Base-by-base conservation (phyloP, 441 rosid species). In the Daphne laureola region DNA sequence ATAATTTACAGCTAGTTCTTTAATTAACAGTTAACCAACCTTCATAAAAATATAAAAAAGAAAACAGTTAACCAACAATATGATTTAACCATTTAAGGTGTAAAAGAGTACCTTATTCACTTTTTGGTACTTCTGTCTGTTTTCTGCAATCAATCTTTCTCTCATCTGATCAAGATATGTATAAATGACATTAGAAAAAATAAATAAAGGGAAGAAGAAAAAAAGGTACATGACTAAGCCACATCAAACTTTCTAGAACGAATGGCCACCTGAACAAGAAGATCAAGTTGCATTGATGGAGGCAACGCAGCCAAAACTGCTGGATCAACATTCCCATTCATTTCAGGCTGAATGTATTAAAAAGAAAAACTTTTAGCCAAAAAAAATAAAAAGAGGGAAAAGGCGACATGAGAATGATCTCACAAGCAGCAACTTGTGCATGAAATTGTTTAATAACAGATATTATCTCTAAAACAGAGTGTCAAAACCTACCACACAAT, bases 201-300 rank as follows among this genome's bases (percentile, higher is more conserved):
- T n/a, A 11, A 43, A 49, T 46, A 21, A 58, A 66, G 63, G 42
- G 26, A n/a, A n/a, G n/a, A n/a, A n/a, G 44, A 62, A 70, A 69
- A 66, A 57, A 41, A 52, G 43, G 31, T 44, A 45, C 52, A 17
- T 51, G 48, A 31, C 9, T 31, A 11, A 54, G 23, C 42, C 63
- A 64, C 27, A 46, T 35, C 55, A 42, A 61, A 26, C 31, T 26
- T 62, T 42, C 27, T 47, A n/a, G 42, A 12, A 59, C 41, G 55
- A 36, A 52, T 14, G 40, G 58, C 71, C 57, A 85, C 97, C 91
- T 87, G 97, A 66, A 71, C 93, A 73, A 92, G 89, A 63, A 92
- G 98, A 75, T 92, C 92, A 48, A 92, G 96, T 65, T 88, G 93
- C 95, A 92, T 81, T 49, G 98, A 92, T 63, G 95, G 87, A 63